Conservation (phyloP, 2,329 filamentous ascomycete genomes). For the Tolypocladium tropicale region DNA sequence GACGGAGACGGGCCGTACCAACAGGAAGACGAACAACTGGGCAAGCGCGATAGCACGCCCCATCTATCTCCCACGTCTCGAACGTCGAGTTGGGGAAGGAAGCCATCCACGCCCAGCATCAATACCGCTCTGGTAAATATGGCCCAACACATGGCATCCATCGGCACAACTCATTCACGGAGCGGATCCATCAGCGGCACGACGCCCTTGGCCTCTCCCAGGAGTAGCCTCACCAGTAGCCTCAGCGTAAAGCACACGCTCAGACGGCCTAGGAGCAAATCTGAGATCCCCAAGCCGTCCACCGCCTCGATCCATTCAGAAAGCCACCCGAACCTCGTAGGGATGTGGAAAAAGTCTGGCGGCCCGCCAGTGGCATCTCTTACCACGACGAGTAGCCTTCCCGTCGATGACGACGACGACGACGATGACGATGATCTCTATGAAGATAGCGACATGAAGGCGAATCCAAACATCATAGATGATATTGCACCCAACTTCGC, state of each 20-base stretch:
- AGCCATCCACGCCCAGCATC: slow-evolving; percentile 40
- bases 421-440: slow-evolving; percentile 46
- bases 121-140: slow-evolving; percentile 49
- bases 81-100: slow-evolving; percentile 41
- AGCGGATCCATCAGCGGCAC: slow-evolving; percentile 49
- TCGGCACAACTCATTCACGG: slow-evolving; percentile 45
- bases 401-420: slow-evolving; percentile 17
- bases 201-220: slow-evolving; percentile 42
- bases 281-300: slow-evolving; percentile 34
- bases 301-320: slow-evolving; percentile 15
- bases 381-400: slow-evolving; percentile 18
- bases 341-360: slow-evolving; percentile 41
- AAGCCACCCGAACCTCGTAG: slow-evolving; percentile 34
- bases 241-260: slow-evolving; percentile 38
- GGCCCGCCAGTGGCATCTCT: slow-evolving; percentile 43
- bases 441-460: slow-evolving; percentile 51
- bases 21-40: slow-evolving; percentile 17
- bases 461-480: slow-evolving; percentile 54
- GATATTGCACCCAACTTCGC: slow-evolving; percentile 61
- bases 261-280: slow-evolving; percentile 46
- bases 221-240: slow-evolving; percentile 31
- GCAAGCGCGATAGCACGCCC: slow-evolving; percentile 32
- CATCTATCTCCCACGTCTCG: slow-evolving; percentile 40
- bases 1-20: slow-evolving; percentile 16
- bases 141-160: slow-evolving; percentile 42